Evolutionary conservation across 768 basidiomycete species (phyloP).

Genomic region (Panaeolus cyanescens): DNA sequence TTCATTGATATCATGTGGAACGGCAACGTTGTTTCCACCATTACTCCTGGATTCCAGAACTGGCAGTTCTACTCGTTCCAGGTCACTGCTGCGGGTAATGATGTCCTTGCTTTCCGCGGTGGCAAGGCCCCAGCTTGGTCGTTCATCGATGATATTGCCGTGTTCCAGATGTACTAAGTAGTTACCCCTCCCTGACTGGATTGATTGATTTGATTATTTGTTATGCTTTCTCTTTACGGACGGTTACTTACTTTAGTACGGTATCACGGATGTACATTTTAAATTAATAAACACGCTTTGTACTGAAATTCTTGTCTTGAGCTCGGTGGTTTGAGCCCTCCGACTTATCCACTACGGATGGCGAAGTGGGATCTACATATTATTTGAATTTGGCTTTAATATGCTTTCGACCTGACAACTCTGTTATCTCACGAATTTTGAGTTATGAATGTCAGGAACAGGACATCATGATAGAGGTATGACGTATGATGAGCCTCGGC

Average conservation of each 20-base stretch:
- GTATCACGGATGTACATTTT: neutral
- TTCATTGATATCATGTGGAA: slow-evolving; percentile 48
- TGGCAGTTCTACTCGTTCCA: slow-evolving; percentile 38
- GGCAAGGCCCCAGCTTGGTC: slow-evolving; percentile 49
- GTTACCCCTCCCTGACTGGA: neutral
- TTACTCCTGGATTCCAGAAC: slow-evolving; percentile 36
- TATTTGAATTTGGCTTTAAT: too few species aligned
- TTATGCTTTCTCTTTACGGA: neutral
- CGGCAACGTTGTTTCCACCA: slow-evolving; percentile 30
- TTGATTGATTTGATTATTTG: too few species aligned
- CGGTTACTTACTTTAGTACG: neutral
- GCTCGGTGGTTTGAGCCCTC: too few species aligned
- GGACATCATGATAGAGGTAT: too few species aligned
- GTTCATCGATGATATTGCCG: slow-evolving; percentile 46
- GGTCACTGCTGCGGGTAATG: slow-evolving; percentile 36
- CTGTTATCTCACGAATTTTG: too few species aligned
- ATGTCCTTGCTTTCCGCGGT: slow-evolving; percentile 41
- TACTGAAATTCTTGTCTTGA: neutral
- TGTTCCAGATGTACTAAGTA: slow-evolving; percentile 21
- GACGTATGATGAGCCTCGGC: too few species aligned
- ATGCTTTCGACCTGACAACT: too few species aligned
- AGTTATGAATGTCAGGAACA: too few species aligned
- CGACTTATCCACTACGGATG: too few species aligned
- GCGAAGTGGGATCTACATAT: too few species aligned
- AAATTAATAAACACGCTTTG: neutral